A percentile compares a stretch with the other conserved stretches of the same genome.
Evolutionary conservation across 805 yeast species (phyloP).

Genomic region (Metschnikowia cerradonensis): DNA sequence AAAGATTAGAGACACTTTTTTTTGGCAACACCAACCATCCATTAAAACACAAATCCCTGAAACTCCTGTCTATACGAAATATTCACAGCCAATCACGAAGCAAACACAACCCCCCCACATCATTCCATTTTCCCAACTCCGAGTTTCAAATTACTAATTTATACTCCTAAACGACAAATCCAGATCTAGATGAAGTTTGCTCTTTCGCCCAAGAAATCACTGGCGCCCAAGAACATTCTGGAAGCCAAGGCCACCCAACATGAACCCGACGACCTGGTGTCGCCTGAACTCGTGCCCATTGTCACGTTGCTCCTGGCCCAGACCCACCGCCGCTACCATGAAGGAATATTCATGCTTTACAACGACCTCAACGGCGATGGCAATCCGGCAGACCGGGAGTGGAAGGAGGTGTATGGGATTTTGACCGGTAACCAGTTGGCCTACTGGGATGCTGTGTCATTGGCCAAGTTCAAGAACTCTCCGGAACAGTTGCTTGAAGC

Average conservation of each 20-base stretch:
- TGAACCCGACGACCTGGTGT: constrained; percentile 22
- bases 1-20: no score
- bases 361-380: constrained; percentile 81
- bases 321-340: constrained; percentile 67
- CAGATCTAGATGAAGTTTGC: constrained; percentile 6
- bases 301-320: constrained; percentile 73
- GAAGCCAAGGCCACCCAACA: neutral
- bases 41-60: no score
- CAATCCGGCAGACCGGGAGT: constrained; percentile 71
- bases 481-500: constrained; percentile 54
- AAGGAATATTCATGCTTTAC: constrained; percentile 70
- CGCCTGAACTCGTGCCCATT: constrained; percentile 60
- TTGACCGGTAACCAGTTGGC: constrained; percentile 89
- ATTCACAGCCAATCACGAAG: no score
- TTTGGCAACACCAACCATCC: no score
- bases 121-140: neutral
- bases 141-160: no score
- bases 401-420: constrained; percentile 93
- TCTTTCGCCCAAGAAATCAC: constrained; percentile 10
- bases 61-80: no score
- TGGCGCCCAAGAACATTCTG: neutral
- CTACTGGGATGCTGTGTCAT: constrained; percentile 77
- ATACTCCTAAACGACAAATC: neutral
- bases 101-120: no score
- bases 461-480: constrained; percentile 50